A percentile compares a stretch with the other conserved stretches of the same genome.
Conservation (phyloP, 176 grass and related monocot species). For the Rhynchospora tenuis region DNA sequence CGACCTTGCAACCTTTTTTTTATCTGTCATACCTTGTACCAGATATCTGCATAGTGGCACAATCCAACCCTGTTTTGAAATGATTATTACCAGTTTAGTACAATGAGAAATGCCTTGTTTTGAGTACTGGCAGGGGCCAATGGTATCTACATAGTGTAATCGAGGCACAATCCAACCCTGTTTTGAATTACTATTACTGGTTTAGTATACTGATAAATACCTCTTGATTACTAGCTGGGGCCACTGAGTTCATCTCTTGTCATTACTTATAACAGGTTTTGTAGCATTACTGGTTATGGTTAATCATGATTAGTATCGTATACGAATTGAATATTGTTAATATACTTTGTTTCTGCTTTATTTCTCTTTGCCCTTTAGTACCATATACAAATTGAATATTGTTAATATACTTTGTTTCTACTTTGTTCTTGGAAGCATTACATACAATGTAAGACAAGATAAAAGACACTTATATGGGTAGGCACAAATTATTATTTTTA, state of each 20-base stretch:
- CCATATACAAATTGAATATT: background rate
- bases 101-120: background rate
- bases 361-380: background rate
- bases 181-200: too few relatives aligned
- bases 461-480: background rate
- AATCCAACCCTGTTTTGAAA: too few relatives aligned
- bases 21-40: background rate
- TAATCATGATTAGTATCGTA: background rate
- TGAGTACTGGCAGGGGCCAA: background rate
- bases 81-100: background rate
- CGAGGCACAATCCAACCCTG: background rate
- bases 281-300: background rate
- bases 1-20: constrained; percentile 1
- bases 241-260: background rate
- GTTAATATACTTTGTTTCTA: background rate
- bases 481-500: background rate
- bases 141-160: too few relatives aligned
- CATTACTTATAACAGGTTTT: background rate
- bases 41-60: background rate
- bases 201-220: background rate
- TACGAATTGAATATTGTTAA: background rate
- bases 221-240: background rate
- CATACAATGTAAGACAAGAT: background rate
- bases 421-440: background rate
- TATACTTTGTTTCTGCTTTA: background rate